These are phyloP conservation scores for Xylariaceae sp. DNA, from an alignment of 2,329 filamentous ascomycete species.

Conservation along the genomic window DNA sequence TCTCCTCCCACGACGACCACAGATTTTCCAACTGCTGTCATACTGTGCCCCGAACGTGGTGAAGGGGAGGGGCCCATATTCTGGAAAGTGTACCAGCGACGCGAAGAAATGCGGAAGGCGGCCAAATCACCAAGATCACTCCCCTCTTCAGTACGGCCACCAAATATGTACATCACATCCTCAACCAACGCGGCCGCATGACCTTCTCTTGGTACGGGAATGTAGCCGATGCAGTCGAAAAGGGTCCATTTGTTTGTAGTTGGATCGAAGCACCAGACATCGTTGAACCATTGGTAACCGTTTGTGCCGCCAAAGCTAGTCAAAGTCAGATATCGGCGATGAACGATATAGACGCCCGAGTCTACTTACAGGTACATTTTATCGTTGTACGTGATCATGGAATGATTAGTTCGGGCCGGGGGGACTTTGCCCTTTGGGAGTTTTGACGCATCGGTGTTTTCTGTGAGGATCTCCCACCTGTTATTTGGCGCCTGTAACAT, in stretches of 20 bases:
- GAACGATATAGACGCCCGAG: not conserved
- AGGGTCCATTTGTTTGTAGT: constrained; percentile 78
- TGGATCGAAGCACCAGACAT: constrained; percentile 95
- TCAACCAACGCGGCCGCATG: constrained; percentile 91
- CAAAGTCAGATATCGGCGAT: not conserved
- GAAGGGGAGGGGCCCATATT: constrained; percentile 98
- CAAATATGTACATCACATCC: constrained; percentile 99
- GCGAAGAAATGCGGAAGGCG: constrained; percentile 68
- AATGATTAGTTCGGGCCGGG: constrained; percentile 90
- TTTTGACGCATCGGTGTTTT: constrained; percentile 62
- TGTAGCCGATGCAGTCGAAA: constrained; percentile 95
- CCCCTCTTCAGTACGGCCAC: constrained; percentile 90
- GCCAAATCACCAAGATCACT: constrained; percentile 89
- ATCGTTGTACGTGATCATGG: constrained; percentile 86
- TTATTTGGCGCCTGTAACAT: constrained; percentile 87
- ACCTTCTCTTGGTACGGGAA: constrained; percentile 87
- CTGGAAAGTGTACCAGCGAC: constrained; percentile 98
- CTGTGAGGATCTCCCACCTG: constrained; percentile 88
- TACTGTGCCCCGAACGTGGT: constrained; percentile 90
- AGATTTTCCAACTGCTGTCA: constrained; percentile 91
- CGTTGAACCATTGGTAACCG: constrained; percentile 95
- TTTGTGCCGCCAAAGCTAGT: constrained; percentile 93
- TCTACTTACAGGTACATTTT: constrained; percentile 83
- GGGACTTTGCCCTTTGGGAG: constrained; percentile 64
- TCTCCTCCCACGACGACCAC: constrained; percentile 92